A percentile compares a stretch with the other conserved stretches of the same genome.
Conservation (phyloP, 768 basidiomycete genomes). For the Phaeotremella fagi region DNA sequence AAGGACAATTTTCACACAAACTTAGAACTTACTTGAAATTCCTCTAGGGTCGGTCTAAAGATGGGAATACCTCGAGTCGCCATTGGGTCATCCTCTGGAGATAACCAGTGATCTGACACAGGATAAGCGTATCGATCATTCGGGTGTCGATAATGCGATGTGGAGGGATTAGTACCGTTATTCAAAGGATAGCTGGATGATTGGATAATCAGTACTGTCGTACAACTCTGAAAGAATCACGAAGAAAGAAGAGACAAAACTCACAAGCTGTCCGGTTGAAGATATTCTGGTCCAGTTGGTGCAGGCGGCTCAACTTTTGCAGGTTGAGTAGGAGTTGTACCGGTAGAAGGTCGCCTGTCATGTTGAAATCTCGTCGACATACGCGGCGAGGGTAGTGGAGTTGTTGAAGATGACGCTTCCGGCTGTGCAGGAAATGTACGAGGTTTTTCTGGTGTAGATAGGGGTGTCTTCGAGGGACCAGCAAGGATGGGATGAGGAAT, state of each 20-base stretch:
- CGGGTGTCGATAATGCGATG: neutral
- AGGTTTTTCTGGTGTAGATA: too few relatives aligned
- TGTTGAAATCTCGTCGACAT: too few relatives aligned
- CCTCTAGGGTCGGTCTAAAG: conserved; percentile 87
- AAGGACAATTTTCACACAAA: neutral
- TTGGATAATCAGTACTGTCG: neutral
- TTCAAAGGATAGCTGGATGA: conserved; percentile 40
- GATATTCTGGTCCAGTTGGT: conserved; percentile 11
- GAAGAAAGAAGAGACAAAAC: conserved; percentile 1
- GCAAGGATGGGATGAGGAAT: too few relatives aligned
- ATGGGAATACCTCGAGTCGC: conserved; percentile 74
- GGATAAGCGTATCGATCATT: conserved; percentile 1
- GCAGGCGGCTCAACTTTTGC: neutral
- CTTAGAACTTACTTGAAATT: conserved; percentile 59
- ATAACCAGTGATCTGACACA: conserved; percentile 17
- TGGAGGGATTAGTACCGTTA: conserved; percentile 23
- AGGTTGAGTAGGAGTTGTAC: neutral
- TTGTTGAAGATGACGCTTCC: too few relatives aligned
- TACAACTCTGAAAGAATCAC: neutral
- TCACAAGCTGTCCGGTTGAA: conserved; percentile 36
- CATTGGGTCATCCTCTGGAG: conserved; percentile 47
- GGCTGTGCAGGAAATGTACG: too few relatives aligned
- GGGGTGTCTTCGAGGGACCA: too few relatives aligned
- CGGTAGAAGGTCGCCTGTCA: too few relatives aligned
- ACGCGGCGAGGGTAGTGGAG: too few relatives aligned